phyloP scores from a whole-genome alignment of 192 early-diverging fungal genomes.

The Funneliformis mosseae region DNA sequence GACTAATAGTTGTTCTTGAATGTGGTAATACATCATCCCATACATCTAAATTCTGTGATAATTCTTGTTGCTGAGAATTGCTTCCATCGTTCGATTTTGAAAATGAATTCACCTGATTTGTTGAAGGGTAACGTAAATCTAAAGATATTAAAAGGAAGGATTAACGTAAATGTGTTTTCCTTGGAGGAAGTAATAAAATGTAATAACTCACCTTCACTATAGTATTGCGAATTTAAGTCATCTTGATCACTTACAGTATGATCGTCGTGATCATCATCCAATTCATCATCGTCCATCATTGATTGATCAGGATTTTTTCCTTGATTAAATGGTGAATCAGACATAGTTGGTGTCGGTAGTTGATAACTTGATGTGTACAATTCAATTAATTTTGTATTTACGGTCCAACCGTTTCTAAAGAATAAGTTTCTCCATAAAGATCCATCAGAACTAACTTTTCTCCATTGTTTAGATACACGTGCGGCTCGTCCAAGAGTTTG shows the following conservation, averaged over 20 bases:
- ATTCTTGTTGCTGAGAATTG: background rate
- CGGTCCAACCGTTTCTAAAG: slow-evolving; percentile 43
- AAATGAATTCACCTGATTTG: background rate
- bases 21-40: background rate
- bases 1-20: background rate
- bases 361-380: slow-evolving; percentile 38
- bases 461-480: slow-evolving; percentile 63
- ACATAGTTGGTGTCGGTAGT: slow-evolving; percentile 20
- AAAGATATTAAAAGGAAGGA: background rate
- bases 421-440: slow-evolving; percentile 64
- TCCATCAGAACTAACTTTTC: slow-evolving; percentile 60
- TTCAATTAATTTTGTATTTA: slow-evolving; percentile 43
- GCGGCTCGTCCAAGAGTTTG: slow-evolving; percentile 49
- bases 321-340: background rate
- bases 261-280: background rate
- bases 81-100: background rate
- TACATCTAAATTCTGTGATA: background rate
- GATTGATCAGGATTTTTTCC: background rate
- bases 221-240: background rate
- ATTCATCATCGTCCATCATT: slow-evolving; percentile 37
- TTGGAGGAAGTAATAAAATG: too few species aligned
- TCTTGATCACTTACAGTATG: slow-evolving; percentile 12
- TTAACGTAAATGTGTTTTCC: too few species aligned
- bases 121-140: background rate
- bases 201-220: background rate